Base-by-base conservation (phyloP, 108 stramenopile genomes). In the Nitzschia palea region DNA sequence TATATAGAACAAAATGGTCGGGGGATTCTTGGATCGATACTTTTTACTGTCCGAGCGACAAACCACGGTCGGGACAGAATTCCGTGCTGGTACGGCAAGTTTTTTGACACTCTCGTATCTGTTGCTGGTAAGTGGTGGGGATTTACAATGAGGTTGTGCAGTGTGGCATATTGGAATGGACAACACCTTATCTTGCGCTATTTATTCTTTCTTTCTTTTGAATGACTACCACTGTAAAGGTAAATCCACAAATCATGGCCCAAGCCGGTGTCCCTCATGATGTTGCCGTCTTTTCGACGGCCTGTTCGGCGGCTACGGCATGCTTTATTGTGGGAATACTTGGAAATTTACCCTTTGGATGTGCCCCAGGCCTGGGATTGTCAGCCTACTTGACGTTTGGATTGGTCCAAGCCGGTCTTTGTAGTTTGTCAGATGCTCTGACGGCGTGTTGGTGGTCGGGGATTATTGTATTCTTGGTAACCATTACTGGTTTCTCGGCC, bases 321-420 rank as follows among this genome's bases (percentile, higher is more conserved):
- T 75, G 70, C 47, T 60, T 86, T 36, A 59, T 83, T 53, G 44
- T 74, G 6, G 86, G 86, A 31, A 51, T 80, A 8, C 65, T 78
- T 54, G 79, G 63, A 53, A 86, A 86, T 67, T 63, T 86, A 32
- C 86, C 86, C 48, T 81, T 81, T 43, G 86, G 80, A 26, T 71
- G 76, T 52, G 86, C 86, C 3, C 86, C 86, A 1, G 86, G 86
- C 9, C 40, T 81, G 44, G 86, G 86, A 12, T 42, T 86, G 37
- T 66, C 56, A 18, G 78, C 79, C 6, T 86, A 86, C 63, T 65
- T 86, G 12, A 65, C 71, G 44, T 86, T 73, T 62, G 80, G 85
- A 10, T 54, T 86, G 44, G 80, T 86, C 1, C 71, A 66, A 36
- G 66, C 72, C 15, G 80, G 61, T 2, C 44, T 67, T 20, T 44